These are phyloP conservation scores for Calophaca sinica DNA, from an alignment of 306 rosid species.

Conservation along the genomic window DNA sequence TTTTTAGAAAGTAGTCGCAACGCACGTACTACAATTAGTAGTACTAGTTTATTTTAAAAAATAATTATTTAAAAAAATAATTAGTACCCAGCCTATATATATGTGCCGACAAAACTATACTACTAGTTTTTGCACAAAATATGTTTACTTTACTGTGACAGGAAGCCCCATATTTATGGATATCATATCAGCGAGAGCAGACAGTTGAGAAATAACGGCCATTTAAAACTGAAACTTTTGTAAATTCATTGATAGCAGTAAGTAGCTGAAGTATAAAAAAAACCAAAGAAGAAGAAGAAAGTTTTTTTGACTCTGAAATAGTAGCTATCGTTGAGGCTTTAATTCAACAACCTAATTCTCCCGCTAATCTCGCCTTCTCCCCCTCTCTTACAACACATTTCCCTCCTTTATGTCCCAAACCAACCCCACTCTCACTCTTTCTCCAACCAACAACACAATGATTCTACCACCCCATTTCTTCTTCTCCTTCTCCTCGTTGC, in stretches of 20 bases:
- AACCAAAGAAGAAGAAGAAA: not conserved
- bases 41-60: not conserved
- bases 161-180: too few species aligned
- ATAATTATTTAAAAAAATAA: too few species aligned
- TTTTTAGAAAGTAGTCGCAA: not conserved
- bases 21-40: not conserved
- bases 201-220: conserved; percentile 17
- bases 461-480: not conserved
- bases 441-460: not conserved
- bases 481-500: not conserved
- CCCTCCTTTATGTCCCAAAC: too few species aligned
- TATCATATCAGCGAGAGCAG: not conserved
- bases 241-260: not conserved
- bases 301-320: not conserved
- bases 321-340: not conserved
- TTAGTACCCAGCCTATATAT: too few species aligned
- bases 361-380: conserved; percentile 70
- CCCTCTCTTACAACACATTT: not conserved
- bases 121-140: too few species aligned
- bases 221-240: conserved; percentile 4
- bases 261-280: too few species aligned
- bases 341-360: conserved; percentile 18
- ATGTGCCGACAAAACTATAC: not conserved
- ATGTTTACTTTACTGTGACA: too few species aligned
- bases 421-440: not conserved